Conservation (phyloP, 2,329 filamentous ascomycete genomes). For the Penicillium sp. region DNA sequence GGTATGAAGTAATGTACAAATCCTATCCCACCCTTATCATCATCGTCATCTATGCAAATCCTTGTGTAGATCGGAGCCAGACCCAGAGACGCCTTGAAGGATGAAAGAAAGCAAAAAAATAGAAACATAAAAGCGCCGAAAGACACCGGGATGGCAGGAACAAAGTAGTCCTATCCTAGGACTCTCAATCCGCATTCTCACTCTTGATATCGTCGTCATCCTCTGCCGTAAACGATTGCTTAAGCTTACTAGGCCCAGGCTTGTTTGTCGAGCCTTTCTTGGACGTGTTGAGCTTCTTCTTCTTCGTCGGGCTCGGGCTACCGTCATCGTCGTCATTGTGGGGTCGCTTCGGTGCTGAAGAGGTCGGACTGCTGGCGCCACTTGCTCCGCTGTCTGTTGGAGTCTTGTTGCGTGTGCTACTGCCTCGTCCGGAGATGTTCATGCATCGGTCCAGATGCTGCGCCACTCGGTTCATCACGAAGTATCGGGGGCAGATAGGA, state of each 20-base stretch:
- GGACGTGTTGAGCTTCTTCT: slow-evolving; percentile 45
- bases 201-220: slow-evolving; percentile 36
- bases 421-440: slow-evolving; percentile 53
- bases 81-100: slow-evolving; percentile 20
- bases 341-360: slow-evolving; percentile 35
- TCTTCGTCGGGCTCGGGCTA: slow-evolving; percentile 45
- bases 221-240: slow-evolving; percentile 39
- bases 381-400: slow-evolving; percentile 42
- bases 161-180: slow-evolving; percentile 10
- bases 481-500: slow-evolving; percentile 57
- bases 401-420: slow-evolving; percentile 43
- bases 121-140: slow-evolving; percentile 10
- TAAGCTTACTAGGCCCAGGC: slow-evolving; percentile 40
- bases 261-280: slow-evolving; percentile 39
- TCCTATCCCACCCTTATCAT: slow-evolving; percentile 20
- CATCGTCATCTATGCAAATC: slow-evolving; percentile 28
- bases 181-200: slow-evolving; percentile 31
- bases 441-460: slow-evolving; percentile 60
- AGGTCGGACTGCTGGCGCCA: slow-evolving; percentile 36
- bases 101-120: slow-evolving; percentile 7
- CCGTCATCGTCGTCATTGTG: slow-evolving; percentile 41
- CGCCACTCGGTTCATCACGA: slow-evolving; percentile 58
- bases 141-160: slow-evolving; percentile 15
- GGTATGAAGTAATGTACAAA: slow-evolving; percentile 27
- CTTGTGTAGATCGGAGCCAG: slow-evolving; percentile 14